Evolutionary conservation across 2,329 filamentous ascomycete genomes (phyloP).

Genomic region (Chaetomium sp.): DNA sequence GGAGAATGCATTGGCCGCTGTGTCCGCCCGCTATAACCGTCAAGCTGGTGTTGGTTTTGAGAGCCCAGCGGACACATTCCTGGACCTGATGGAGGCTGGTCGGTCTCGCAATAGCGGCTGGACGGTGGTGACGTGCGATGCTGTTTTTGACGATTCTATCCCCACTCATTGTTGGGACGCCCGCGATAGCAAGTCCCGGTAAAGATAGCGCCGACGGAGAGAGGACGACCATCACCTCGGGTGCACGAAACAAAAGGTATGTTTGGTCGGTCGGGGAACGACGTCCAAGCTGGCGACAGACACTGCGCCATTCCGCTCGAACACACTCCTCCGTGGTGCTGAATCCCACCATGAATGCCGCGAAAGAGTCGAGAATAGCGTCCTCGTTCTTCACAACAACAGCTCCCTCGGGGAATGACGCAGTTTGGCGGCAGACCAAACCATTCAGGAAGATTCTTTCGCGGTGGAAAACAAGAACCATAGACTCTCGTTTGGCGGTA

Average conservation of each 20-base stretch:
- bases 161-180: constrained; percentile 33
- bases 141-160: constrained; percentile 41
- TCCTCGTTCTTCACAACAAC: constrained; percentile 40
- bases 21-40: constrained; percentile 54
- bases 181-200: constrained; percentile 33
- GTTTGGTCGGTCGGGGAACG: constrained; percentile 29
- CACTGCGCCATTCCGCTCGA: constrained; percentile 39
- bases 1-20: constrained; percentile 50
- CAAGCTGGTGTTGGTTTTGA: constrained; percentile 38
- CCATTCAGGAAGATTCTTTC: constrained; percentile 39
- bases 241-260: constrained; percentile 42
- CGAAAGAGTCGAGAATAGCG: constrained; percentile 42
- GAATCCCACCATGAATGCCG: constrained; percentile 46
- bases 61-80: constrained; percentile 50
- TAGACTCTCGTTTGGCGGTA: constrained; percentile 28
- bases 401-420: constrained; percentile 40
- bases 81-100: constrained; percentile 44
- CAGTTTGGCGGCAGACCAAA: constrained; percentile 42
- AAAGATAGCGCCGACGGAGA: constrained; percentile 39
- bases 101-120: constrained; percentile 41
- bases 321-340: constrained; percentile 29
- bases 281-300: constrained; percentile 44
- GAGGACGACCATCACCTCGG: constrained; percentile 46
- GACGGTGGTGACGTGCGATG: constrained; percentile 40
- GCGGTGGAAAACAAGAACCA: constrained; percentile 53